Evolutionary conservation across 306 rosid species (phyloP), one percentile per base, ranked within the genome.

Genomic region (Gillenia trifoliata): DNA sequence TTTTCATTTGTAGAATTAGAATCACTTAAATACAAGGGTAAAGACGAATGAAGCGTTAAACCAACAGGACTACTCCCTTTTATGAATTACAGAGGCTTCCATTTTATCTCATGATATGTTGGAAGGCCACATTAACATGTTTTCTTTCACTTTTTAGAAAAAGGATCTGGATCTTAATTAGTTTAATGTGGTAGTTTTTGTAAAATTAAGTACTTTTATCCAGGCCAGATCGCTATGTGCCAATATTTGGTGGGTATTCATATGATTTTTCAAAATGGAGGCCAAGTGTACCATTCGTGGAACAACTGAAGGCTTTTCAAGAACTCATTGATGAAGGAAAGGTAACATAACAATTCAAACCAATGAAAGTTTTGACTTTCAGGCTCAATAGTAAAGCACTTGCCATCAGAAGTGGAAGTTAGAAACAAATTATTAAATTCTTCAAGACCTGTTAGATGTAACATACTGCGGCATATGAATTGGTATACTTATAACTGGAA

Each of bases 151-250:
- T 77, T 71, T 72, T 30, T 55, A 75, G 47, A 63, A 40, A 40
- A 43, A 71, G 36, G 50, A 40, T 54, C 74, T 41, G 66, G 76
- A 31, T 29, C 31, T 38, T 29, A 66, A 55, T 5, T 31, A 20
- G 59, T 78, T 52, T 62, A 67, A 65, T 22, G 63, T 72, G 61
- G 55, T 55, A 50, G 60, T 34, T 71, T 76, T 75, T 28, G 66
- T 26, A 80, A 68, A 47, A 13, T 73, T 43, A 68, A 40, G 36
- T 52, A 34, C 72, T 81, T 72, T 38, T 43, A 57, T 78, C 59
- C 84, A 94, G 98, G 98, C 98, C 97, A 82, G 97, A 94, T 78
- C 93, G 98, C 55, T 86, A 91, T 55, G 98, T 86, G 56, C 16
- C 96, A 54, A 6, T 87, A 75, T 91, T 91, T 84, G 96, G 94